phyloP scores from a whole-genome alignment of 2,329 filamentous ascomycete genomes.

The Trichoderma simmonsii region DNA sequence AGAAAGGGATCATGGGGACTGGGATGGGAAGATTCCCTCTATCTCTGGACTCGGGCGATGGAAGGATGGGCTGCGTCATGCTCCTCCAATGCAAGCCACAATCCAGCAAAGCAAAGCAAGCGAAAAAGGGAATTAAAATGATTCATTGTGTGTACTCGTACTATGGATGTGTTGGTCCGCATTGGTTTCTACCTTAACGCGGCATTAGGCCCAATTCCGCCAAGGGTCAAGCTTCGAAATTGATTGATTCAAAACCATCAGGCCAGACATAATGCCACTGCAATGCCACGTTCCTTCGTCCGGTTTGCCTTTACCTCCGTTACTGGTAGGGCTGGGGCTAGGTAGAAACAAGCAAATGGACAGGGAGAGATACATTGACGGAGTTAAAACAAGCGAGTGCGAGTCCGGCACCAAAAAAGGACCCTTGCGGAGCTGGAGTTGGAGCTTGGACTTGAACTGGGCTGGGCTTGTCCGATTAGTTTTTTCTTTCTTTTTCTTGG shows the following conservation, averaged over 20 bases:
- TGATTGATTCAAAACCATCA: too few relatives aligned
- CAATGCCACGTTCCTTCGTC: background rate
- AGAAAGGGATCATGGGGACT: background rate
- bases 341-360: background rate
- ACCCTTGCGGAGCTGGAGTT: background rate
- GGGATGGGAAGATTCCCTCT: background rate
- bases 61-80: background rate
- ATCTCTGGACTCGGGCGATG: background rate
- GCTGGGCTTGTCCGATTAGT: background rate
- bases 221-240: too few relatives aligned
- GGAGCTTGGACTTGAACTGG: background rate
- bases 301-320: background rate
- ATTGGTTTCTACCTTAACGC: background rate
- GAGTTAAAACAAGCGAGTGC: background rate
- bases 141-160: background rate
- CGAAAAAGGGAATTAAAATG: background rate
- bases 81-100: background rate
- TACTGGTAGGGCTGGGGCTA: background rate
- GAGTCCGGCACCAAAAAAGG: background rate
- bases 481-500: background rate
- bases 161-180: background rate
- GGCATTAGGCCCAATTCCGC: background rate
- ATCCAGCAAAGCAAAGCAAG: background rate
- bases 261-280: too few relatives aligned
- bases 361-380: background rate